Base-by-base conservation (phyloP, 331 rosid species). In the Dryas integrifolia region DNA sequence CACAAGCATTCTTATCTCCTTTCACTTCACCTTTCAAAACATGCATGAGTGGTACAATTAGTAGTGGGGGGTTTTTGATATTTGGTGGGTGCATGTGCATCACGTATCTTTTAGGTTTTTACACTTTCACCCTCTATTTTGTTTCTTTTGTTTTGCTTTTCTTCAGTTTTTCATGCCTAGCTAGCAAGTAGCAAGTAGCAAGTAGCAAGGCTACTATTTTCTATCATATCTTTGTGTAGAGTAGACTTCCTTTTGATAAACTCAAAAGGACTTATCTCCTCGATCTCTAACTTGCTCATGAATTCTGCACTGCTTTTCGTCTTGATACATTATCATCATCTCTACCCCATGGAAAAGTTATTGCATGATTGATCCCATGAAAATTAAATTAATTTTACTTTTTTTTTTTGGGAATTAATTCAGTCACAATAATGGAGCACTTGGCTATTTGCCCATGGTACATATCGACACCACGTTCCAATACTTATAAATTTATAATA, bases 281-380 rank as follows among this genome's bases (percentile, higher is more conserved):
- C 2, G 10, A 44, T 9, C 75, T 61, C 45, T 6, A 5, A 26
- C 16, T 2, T 1, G 11, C 35, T 7, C 48, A 61, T 61, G 85
- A 39, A 88, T 74, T 48, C 50, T 55, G 81, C 72, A 9, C 58
- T 3, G 38, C 14, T 80, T 80, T 58, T 51, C 77, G 88, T 78
- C 90, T 64, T 0, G 65, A 69, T 88, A 49, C 89, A 74, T 78
- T 3, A 5, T 49, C 46, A 9, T 9, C 51, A 7, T 9, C 2
- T 44, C 38, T 39, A 46, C 12, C 10, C 49, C 52, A n/a, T 2
- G 16, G 30, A 6, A 47, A 65, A 39, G 50, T 38, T 30, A 30
- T 26, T 50, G 59, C 71, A 76, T 66, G 80, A 74, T 80, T 82
- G 72, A 60, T n/a, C 74, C 26, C 18, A 51, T 8, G n/a, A 64